Evolutionary conservation across 2,329 filamentous ascomycete genomes (phyloP), one percentile per base, ranked within the genome.

Genomic region (Aspergillus sp.): DNA sequence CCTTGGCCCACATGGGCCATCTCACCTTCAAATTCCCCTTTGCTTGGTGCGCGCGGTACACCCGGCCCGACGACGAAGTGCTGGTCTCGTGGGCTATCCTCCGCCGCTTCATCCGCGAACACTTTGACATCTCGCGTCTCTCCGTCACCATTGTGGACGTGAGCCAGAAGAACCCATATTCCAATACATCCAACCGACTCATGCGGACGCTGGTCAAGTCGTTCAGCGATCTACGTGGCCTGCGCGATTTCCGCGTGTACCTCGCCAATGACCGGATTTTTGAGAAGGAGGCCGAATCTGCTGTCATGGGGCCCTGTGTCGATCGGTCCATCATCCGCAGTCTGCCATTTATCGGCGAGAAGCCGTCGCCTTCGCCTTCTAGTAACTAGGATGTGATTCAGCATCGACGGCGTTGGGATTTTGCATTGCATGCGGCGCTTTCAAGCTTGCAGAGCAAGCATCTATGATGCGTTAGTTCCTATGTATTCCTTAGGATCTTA

Each of bases 31-130:
- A 58, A 19, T 63, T 65, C 24, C 60, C 60, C 0, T n/a, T 43
- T 9, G 13, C 22, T 26, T 52, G 47, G 24, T 2, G 20, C 20
- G 9, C 24, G 24, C 45, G 57, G 62, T 16, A 30, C 9, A 13
- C 22, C 44, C 26, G 32, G 35, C 16, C 24, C 24, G 24, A 26
- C 24, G 24, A 47, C 54, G 33, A 55, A 60, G 2, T 33, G 47
- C 10, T 62, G 16, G 44, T 59, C 2, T 59, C 55, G 24, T 65
- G 63, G 63, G 50, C 55, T 9, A 59, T 63, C 20, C 22, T 65
- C n/a, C 56, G 59, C 11, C 63, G 63, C n/a, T 65, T 65, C 40
- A 63, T 65, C 38, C 62, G 60, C 13, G 62, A 65, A 38, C 62
- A 65, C 45, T 65, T 65, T 48, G 47, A 58, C 10, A 36, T 65